A percentile compares a stretch with the other conserved stretches of the same genome.
phyloP scores from a whole-genome alignment of 2,329 filamentous ascomycete genomes.

The Pestalotiopsis sp. region DNA sequence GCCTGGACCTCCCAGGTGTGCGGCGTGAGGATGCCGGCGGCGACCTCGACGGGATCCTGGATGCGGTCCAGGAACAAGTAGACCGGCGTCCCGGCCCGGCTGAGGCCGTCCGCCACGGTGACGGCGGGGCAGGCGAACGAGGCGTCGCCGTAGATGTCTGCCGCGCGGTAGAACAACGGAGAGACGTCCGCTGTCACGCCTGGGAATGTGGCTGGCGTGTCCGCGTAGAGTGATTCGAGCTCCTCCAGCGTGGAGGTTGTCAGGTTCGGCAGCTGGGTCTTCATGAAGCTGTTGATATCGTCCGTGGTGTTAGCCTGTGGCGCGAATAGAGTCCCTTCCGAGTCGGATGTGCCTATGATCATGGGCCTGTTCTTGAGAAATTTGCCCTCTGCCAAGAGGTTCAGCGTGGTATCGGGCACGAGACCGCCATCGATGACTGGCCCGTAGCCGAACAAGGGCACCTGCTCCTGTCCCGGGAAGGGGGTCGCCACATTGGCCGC shows the following conservation, averaged over 20 bases:
- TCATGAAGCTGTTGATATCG: not conserved
- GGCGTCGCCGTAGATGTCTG: not conserved
- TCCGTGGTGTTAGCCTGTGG: not conserved
- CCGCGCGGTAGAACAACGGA: not conserved
- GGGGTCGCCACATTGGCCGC: not conserved
- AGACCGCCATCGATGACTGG: not conserved
- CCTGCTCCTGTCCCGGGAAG: not conserved
- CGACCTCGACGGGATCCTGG: constrained; percentile 36
- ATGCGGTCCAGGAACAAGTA: constrained; percentile 56
- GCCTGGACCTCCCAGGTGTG: constrained; percentile 51
- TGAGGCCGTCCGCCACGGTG: not conserved
- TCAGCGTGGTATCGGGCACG: not conserved
- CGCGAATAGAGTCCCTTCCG: not conserved
- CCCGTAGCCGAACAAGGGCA: not conserved
- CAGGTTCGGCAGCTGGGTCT: not conserved
- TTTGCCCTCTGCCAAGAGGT: not conserved
- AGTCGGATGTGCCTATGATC: not conserved
- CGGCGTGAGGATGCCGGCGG: constrained; percentile 46
- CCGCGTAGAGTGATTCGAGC: not conserved
- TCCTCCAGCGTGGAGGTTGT: not conserved
- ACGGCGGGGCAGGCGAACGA: not conserved
- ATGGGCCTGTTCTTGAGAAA: not conserved
- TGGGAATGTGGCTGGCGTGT: not conserved
- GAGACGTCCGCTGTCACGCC: not conserved
- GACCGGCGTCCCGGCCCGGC: constrained; percentile 16